Base-by-base conservation (phyloP, 805 yeast species). In the Diddensiella transvaalensis region DNA sequence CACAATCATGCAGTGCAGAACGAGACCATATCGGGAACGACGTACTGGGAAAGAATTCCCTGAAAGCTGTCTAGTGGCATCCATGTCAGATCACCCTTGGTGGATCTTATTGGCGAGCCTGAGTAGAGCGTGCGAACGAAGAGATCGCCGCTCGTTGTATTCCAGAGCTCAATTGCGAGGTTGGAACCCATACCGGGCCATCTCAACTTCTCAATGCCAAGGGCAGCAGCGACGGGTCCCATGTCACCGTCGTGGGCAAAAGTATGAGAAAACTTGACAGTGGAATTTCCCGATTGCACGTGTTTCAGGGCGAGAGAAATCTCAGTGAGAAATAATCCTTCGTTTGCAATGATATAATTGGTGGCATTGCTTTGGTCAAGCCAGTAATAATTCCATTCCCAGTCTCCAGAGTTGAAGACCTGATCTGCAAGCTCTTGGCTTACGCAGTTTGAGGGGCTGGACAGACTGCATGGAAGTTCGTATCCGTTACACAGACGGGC, bases 161-260 rank as follows among this genome's bases (percentile, higher is more conserved):
- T 60, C 62, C 72, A 72, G 4, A 72, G 48, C 54, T 72, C 75
- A 50, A 71, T 66, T 1, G 66, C 66, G 29, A 69, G 57, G 44
- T 72, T 72, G 22, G 76, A 53, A n/a, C 75, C 77, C 75, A 72
- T 71, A 4, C 75, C 77, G 11, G 77, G 77, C 77, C 77, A 72
- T 53, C 73, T 63, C 49, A 72, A 63, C 18, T 50, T 49, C 15
- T 57, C 56, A 21, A 68, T 56, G 24, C 69, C 68, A 18, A 72
- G 60, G 22, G 71, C 63, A 1, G 70, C 70, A 10, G 70, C 58
- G 36, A 66, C 51, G 3, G 63, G 66, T 4, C 67, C 53, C 36
- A 70, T 47, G 17, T 73, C 63, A 22, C 77, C 71, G 59, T 71
- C 72, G 56, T 73, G 76, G 2, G 72, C 75, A 52, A 72, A 62